Conservation (phyloP, 306 rosid species). For the Gillenia trifoliata region DNA sequence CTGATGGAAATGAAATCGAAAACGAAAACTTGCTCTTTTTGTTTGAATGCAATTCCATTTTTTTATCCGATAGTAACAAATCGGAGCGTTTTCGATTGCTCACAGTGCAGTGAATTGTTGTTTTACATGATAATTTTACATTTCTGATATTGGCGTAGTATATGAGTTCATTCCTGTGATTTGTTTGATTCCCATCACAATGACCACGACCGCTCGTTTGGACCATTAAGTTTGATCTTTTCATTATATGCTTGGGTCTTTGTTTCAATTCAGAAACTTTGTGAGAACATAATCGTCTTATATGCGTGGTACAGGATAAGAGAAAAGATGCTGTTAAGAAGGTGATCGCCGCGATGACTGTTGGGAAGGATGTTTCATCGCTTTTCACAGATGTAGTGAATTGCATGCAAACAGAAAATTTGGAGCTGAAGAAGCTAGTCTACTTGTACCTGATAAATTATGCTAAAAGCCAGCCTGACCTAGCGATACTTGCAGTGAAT, state of each 20-base stretch:
- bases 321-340: slow-evolving; percentile 99
- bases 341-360: slow-evolving; percentile 99
- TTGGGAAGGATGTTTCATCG: slow-evolving; percentile 97
- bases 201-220: background rate
- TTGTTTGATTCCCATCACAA: background rate
- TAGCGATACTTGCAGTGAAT: slow-evolving; percentile 95
- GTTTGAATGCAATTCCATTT: background rate
- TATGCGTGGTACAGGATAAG: slow-evolving; percentile 61
- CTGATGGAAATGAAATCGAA: background rate
- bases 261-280: background rate
- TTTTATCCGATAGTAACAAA: background rate
- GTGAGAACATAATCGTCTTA: slow-evolving; percentile 9
- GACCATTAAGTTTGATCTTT: background rate
- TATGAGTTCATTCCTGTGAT: background rate
- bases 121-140: background rate
- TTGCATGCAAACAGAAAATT: slow-evolving; percentile 98
- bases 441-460: slow-evolving; percentile 92
- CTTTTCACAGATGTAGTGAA: slow-evolving; percentile 96
- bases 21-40: background rate
- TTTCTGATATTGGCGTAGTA: background rate
- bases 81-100: background rate
- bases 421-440: slow-evolving; percentile 95
- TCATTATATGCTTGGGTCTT: background rate
- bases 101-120: background rate
- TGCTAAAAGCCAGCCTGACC: slow-evolving; percentile 99